Evolutionary conservation across 106 monocot species (phyloP).

Genomic region (Allium sativum): DNA sequence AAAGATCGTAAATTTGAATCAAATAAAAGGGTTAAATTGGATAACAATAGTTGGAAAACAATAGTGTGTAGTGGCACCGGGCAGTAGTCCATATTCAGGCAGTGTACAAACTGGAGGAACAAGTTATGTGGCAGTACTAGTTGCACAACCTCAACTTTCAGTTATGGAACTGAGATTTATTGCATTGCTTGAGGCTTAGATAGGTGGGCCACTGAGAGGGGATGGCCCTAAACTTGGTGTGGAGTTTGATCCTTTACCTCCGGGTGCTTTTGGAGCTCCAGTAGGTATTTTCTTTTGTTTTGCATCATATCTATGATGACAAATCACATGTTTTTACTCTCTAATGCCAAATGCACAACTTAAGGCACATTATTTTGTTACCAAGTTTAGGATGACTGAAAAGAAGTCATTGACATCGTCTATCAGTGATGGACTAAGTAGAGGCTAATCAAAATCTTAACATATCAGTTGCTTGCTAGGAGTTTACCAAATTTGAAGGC

Average conservation of each 20-base stretch:
- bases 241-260: constrained; percentile 88
- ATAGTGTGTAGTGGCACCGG: constrained; percentile 7
- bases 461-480: too few species aligned
- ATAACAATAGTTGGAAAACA: constrained; percentile 29
- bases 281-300: constrained; percentile 56
- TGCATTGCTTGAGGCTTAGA: constrained; percentile 64
- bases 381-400: too few species aligned
- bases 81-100: constrained; percentile 13
- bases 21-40: constrained; percentile 25
- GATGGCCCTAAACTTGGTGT: constrained; percentile 89
- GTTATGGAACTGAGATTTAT: constrained; percentile 46
- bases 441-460: too few species aligned
- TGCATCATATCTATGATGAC: too few species aligned
- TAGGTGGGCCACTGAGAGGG: constrained; percentile 72
- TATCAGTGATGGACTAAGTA: too few species aligned
- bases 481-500: too few species aligned
- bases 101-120: constrained; percentile 35
- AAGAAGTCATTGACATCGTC: too few species aligned
- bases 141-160: constrained; percentile 28
- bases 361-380: too few species aligned
- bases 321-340: too few species aligned
- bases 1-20: constrained; percentile 66
- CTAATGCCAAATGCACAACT: too few species aligned
- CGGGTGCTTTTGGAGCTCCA: constrained; percentile 93
- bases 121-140: too few species aligned